Conservation (phyloP, 2,329 filamentous ascomycete species). For the Neodidymelliopsis sp. region DNA sequence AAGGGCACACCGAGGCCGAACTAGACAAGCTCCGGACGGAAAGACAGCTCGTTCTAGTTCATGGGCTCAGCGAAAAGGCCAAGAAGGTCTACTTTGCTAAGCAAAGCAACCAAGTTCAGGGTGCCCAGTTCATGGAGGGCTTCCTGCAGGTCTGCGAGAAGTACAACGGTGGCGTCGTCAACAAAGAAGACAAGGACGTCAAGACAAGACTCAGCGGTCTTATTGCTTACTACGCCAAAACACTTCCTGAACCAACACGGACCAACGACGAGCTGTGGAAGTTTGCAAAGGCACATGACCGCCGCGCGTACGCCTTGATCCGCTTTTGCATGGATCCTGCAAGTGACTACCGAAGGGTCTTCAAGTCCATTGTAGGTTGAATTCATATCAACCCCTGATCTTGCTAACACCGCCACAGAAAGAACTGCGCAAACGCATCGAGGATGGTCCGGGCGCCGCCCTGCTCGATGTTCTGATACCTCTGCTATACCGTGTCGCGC, state of each 20-base stretch:
- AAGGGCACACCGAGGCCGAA: conserved; percentile 60
- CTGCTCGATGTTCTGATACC: conserved; percentile 82
- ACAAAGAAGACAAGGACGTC: conserved; percentile 70
- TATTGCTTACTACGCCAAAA: conserved; percentile 74
- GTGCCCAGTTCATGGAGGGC: conserved; percentile 75
- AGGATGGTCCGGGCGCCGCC: conserved; percentile 67
- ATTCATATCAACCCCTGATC: not conserved
- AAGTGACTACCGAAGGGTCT: conserved; percentile 90
- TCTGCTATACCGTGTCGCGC: conserved; percentile 81
- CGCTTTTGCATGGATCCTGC: conserved; percentile 84
- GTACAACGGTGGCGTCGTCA: conserved; percentile 86
- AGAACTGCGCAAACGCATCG: conserved; percentile 83
- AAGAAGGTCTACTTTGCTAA: conserved; percentile 89
- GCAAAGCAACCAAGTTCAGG: conserved; percentile 77
- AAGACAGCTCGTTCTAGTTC: conserved; percentile 81
- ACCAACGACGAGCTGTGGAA: conserved; percentile 82
- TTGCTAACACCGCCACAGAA: conserved; percentile 55
- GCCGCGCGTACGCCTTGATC: conserved; percentile 87
- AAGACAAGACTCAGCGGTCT: conserved; percentile 76
- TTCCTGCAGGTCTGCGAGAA: conserved; percentile 86
- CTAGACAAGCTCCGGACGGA: conserved; percentile 81
- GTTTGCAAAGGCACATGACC: conserved; percentile 90
- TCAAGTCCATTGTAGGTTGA: conserved; percentile 71
- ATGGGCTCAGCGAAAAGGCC: conserved; percentile 77
- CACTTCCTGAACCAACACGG: conserved; percentile 77